Conservation (phyloP, 2,329 filamentous ascomycete species). For the Ascochyta rabiei region DNA sequence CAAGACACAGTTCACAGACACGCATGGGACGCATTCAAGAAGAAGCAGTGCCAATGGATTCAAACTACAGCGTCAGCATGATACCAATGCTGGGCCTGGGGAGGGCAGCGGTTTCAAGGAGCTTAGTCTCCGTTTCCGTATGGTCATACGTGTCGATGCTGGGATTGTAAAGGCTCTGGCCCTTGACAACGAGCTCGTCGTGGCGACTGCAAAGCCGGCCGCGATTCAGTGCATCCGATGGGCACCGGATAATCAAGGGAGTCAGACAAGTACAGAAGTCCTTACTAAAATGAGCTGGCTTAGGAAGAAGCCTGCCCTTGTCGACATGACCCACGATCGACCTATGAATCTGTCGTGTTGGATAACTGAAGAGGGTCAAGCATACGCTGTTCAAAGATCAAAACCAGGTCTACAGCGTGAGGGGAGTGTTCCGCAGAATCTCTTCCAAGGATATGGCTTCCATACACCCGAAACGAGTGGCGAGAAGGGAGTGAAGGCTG, state of each 20-base stretch:
- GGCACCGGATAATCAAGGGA: slow-evolving; percentile 80
- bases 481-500: slow-evolving; percentile 71
- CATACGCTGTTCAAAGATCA: slow-evolving; percentile 84
- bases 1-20: slow-evolving; percentile 75
- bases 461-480: slow-evolving; percentile 69
- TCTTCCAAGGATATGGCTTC: slow-evolving; percentile 92
- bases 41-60: slow-evolving; percentile 57
- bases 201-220: slow-evolving; percentile 87
- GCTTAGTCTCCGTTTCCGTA: slow-evolving; percentile 88
- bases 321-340: slow-evolving; percentile 89
- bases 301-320: slow-evolving; percentile 74
- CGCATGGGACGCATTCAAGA: slow-evolving; percentile 49
- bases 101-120: slow-evolving; percentile 84
- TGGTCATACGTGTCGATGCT: slow-evolving; percentile 98
- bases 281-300: slow-evolving; percentile 87
- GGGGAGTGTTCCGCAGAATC: slow-evolving; percentile 61
- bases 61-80: slow-evolving; percentile 46
- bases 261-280: slow-evolving; percentile 89
- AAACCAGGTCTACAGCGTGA: slow-evolving; percentile 43
- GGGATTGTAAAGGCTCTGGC: slow-evolving; percentile 88
- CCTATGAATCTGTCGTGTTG: slow-evolving; percentile 96
- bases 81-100: slow-evolving; percentile 67
- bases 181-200: slow-evolving; percentile 88
- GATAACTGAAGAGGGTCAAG: slow-evolving; percentile 86
- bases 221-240: slow-evolving; percentile 97